These are phyloP conservation scores for Zygosaccharomyces pseudobailii DNA, from an alignment of 1,139 yeast genomes.

Conservation along the genomic window DNA sequence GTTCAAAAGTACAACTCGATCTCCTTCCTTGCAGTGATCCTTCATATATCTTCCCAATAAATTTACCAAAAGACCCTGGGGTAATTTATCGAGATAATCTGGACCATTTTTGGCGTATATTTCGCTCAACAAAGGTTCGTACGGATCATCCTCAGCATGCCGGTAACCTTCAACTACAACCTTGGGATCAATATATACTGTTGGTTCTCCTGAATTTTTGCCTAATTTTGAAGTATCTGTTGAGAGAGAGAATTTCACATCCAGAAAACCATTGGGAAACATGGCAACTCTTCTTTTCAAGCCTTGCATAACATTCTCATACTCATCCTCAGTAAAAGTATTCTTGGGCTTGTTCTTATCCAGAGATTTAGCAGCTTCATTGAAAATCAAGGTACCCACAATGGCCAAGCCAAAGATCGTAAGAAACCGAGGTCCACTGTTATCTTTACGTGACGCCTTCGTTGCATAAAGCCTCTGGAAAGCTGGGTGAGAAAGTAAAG, in stretches of 20 bases:
- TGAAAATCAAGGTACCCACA: constrained; percentile 51
- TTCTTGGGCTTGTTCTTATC: constrained; percentile 51
- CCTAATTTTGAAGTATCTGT: constrained; percentile 13
- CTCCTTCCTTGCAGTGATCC: constrained; percentile 39
- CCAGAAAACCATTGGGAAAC: constrained; percentile 29
- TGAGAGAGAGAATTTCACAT: constrained; percentile 13
- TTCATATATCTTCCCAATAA: constrained; percentile 47
- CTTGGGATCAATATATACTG: constrained; percentile 45
- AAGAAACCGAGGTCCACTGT: constrained; percentile 42
- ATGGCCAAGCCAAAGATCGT: constrained; percentile 47
- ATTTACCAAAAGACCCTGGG: constrained; percentile 56
- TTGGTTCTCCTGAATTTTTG: constrained; percentile 23
- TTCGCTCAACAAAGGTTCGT: constrained; percentile 38
- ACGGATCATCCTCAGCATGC: constrained; percentile 41
- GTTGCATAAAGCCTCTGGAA: neutral
- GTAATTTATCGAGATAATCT: constrained; percentile 38
- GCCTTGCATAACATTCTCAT: constrained; percentile 47
- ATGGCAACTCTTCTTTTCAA: constrained; percentile 51
- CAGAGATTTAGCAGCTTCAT: constrained; percentile 47
- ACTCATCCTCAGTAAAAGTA: constrained; percentile 57
- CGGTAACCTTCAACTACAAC: constrained; percentile 45
- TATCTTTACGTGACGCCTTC: constrained; percentile 6
- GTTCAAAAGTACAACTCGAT: constrained; percentile 45
- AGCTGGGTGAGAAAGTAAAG: neutral
- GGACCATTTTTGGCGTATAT: constrained; percentile 26